Evolutionary conservation across 1,284 basidiomycete genomes (phyloP), one percentile per base, ranked within the genome.

Genomic region (Bothia castanella): DNA sequence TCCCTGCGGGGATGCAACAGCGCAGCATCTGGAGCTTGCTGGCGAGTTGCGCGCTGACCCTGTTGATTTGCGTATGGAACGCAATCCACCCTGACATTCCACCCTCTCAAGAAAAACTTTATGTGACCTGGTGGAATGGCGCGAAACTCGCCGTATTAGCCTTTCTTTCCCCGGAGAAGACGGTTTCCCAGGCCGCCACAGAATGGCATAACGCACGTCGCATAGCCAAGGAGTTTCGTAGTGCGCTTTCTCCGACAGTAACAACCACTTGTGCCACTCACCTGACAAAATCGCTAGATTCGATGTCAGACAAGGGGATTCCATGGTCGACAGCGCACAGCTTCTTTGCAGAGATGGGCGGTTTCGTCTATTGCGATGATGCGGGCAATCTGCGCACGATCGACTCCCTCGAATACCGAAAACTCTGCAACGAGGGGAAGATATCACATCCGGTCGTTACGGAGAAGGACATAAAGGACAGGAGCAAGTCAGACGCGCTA

Each of bases 381-480:
- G 3, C 35, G 19, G 12, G 20, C 10, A 2, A 11, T 12, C 21
- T 17, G 16, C 10, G 20, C 4, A 20, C 31, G 11, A n/a, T 32
- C n/a, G 9, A 25, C 25, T 25, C 25, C 25, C 5, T 9, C 25
- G 25, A 25, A 25, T 25, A 25, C 25, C 9, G 25, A 6, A 35
- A 12, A 35, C 35, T 27, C 13, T 51, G 45, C 25, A 25, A 9
- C 45, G 12, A 48, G 20, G n/a, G 5, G 41, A 42, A 1, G 4
- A 47, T 6, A 43, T 54, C 4, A 40, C 44, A 53, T n/a, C 52
- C 51, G 5, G 2, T 23, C 1, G n/a, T 53, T 4, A 42, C 39
- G 5, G 35, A 13, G 1, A 29, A 42, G 12, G 34, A 53, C 3
- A 53, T 53, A 30, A 38, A 25, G 25, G 25, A 25, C 25, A 25